phyloP scores from a whole-genome alignment of 495 filamentous ascomycete species.

The Amphirosellinia nigrospora region DNA sequence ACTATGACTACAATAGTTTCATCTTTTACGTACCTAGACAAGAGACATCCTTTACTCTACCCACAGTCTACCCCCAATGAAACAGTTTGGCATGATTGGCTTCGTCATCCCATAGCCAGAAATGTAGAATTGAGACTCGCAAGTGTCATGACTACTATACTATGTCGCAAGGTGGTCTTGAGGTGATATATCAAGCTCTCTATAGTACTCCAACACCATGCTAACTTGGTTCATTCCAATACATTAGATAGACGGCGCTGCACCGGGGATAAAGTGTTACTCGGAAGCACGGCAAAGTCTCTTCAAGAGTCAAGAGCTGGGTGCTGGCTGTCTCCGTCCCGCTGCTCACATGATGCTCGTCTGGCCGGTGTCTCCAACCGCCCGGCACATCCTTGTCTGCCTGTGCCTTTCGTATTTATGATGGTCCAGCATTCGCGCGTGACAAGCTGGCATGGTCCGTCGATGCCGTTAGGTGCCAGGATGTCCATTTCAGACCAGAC shows the following conservation, averaged over 20 bases:
- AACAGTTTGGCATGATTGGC: neutral
- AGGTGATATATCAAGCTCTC: neutral
- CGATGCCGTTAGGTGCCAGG: neutral
- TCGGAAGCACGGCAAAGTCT: constrained; percentile 4
- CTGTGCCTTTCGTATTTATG: neutral
- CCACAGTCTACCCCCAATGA: neutral
- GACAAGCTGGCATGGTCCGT: neutral
- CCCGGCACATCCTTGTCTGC: neutral
- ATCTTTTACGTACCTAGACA: too few species aligned
- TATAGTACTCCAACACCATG: neutral
- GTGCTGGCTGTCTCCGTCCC: neutral
- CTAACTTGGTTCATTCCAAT: neutral
- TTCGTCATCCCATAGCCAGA: neutral
- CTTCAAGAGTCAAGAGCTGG: too few species aligned
- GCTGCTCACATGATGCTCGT: neutral
- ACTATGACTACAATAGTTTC: too few species aligned
- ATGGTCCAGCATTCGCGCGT: neutral
- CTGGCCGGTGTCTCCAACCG: neutral
- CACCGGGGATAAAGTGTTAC: constrained; percentile 6
- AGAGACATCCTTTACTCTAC: neutral
- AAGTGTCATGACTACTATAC: neutral
- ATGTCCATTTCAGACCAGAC: neutral
- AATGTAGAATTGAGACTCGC: neutral
- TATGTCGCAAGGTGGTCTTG: neutral
- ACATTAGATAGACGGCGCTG: neutral